A percentile compares a stretch with the other conserved stretches of the same genome.
phyloP scores from a whole-genome alignment of 768 basidiomycete genomes.

The Lactarius tabidus region DNA sequence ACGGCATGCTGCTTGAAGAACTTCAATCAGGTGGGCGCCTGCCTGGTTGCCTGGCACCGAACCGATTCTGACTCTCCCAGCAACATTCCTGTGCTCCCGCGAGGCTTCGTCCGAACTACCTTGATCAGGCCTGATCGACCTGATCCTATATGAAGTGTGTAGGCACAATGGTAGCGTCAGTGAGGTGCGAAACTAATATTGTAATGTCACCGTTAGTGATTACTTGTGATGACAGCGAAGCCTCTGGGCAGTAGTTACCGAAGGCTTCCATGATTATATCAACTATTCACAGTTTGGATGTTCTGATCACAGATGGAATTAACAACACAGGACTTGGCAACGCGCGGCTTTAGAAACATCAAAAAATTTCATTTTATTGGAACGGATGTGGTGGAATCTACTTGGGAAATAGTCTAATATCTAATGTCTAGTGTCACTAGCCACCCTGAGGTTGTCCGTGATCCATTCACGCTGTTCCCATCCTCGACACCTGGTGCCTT shows the following conservation, averaged over 20 bases:
- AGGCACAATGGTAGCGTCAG: neutral
- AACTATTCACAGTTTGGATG: neutral
- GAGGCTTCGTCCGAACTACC: neutral
- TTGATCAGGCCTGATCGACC: neutral
- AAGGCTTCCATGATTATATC: neutral
- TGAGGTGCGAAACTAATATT: neutral
- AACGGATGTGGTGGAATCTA: neutral
- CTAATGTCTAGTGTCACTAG: neutral
- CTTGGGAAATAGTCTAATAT: neutral
- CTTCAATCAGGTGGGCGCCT: neutral
- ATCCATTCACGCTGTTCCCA: neutral
- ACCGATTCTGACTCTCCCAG: neutral
- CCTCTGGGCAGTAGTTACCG: neutral
- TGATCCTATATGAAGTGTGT: neutral
- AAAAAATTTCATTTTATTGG: neutral
- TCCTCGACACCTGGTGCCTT: neutral
- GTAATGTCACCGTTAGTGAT: neutral
- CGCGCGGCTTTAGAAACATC: neutral
- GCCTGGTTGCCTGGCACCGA: too few species aligned
- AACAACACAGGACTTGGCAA: neutral
- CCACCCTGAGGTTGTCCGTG: neutral
- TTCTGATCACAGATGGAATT: neutral
- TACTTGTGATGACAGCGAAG: neutral
- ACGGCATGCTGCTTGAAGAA: neutral
- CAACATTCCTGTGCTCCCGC: neutral